Evolutionary conservation across 805 yeast genomes (phyloP), one percentile per base, ranked within the genome.

Genomic region (Saccharomyces jurei): DNA sequence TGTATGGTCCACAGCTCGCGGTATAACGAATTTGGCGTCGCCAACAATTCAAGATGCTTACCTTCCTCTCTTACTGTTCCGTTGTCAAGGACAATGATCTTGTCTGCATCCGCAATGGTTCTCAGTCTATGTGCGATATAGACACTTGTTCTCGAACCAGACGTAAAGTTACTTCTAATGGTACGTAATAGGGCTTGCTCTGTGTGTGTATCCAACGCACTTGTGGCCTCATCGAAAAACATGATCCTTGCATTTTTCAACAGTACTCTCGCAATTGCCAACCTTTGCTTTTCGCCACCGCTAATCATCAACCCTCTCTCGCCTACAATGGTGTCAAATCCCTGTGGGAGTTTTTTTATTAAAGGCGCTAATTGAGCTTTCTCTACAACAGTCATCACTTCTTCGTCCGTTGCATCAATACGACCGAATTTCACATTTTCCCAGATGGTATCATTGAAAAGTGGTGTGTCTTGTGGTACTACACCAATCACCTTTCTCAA

Each of bases 271-370:
- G 97, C 94, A 60, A 94, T 89, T 0, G 99, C 98, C 47, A 94
- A 75, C 58, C 99, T 76, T 71, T 94, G 99, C 68, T 94, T 91
- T 69, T 94, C 99, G 57, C 99, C 99, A n/a, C 99, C 99, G 27
- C 97, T 89, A 49, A 94, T 91, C 99, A 94, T 94, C 79, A 94
- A 79, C n/a, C 99, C 99, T 66, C 95, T 77, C 70, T 94, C 99
- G 50, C 99, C 99, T 17, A 94, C 99, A 55, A 88, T 76, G 0
- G 98, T 94, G 29, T 86, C 75, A 46, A 80, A 74, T 0, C 97
- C 97, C 13, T 87, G 87, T 0, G 99, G 98, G 49, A 94, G 71
- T 48, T 84, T 87, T 5, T 69, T 61, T 14, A 92, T 77, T 49
- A 92, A 73, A 26, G 71, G 68, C 57, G 80, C 80, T 57, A 92